Percentiles rank a stretch among this genome's conserved stretches.
phyloP scores from a whole-genome alignment of 495 filamentous ascomycete species.

The Hypoxylon fragiforme region DNA sequence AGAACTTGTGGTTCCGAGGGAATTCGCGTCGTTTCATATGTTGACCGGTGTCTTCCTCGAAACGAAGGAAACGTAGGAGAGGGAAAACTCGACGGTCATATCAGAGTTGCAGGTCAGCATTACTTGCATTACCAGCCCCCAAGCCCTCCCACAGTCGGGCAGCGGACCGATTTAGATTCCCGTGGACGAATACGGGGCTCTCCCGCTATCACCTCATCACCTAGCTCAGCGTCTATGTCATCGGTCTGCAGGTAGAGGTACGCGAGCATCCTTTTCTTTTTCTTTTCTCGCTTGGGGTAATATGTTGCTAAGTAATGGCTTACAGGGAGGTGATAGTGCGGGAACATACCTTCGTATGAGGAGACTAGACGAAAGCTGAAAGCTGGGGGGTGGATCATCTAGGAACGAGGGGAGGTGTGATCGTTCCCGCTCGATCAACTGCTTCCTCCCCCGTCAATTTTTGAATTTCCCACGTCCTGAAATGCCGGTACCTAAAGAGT shows the following conservation, averaged over 20 bases:
- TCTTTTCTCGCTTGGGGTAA: background rate
- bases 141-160: constrained; percentile 2
- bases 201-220: constrained; percentile 3
- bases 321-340: background rate
- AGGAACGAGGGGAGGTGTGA: background rate
- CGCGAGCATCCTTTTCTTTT: too few relatives aligned
- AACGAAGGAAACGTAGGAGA: constrained; percentile 23
- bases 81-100: constrained; percentile 9
- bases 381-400: background rate
- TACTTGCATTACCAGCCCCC: constrained; percentile 21
- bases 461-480: background rate
- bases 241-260: constrained; percentile 7
- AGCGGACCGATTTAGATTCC: constrained; percentile 9
- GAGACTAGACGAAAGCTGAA: background rate
- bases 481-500: constrained; percentile 15
- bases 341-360: background rate
- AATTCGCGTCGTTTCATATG: too few relatives aligned
- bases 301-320: constrained; percentile 12
- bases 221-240: constrained; percentile 14
- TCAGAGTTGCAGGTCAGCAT: constrained; percentile 27
- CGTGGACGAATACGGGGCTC: constrained; percentile 15
- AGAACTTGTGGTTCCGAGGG: too few relatives aligned
- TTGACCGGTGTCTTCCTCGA: constrained; percentile 7
- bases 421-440: background rate
- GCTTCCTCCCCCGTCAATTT: constrained; percentile 3